Percentiles rank a stretch among this genome's conserved stretches.
These are phyloP conservation scores for Salix arbutifolia DNA, from an alignment of 345 rosid species.

Conservation along the genomic window DNA sequence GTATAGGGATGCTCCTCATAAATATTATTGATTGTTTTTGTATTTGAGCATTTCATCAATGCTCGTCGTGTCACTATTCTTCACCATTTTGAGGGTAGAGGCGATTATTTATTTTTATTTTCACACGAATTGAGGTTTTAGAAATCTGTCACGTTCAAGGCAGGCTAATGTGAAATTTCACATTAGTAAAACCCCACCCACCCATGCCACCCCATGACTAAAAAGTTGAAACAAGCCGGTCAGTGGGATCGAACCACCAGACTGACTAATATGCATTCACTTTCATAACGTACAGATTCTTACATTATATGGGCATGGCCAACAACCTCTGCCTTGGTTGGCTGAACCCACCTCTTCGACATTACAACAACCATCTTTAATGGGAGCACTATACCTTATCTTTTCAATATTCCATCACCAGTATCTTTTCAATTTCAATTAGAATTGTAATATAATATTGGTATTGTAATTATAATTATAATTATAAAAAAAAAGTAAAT, in stretches of 20 bases:
- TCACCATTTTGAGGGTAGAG: conserved; percentile 1
- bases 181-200: background rate
- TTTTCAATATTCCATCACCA: background rate
- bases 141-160: background rate
- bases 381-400: background rate
- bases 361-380: background rate
- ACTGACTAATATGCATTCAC: background rate
- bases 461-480: too few species aligned
- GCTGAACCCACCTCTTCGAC: conserved; percentile 8
- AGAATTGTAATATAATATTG: too few species aligned
- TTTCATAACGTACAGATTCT: conserved; percentile 1
- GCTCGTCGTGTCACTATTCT: conserved; percentile 15
- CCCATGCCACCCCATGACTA: conserved; percentile 2
- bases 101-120: background rate
- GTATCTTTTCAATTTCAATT: background rate
- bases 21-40: background rate
- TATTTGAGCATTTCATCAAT: conserved; percentile 9
- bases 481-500: too few species aligned
- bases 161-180: background rate
- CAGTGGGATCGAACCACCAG: background rate
- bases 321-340: conserved; percentile 4
- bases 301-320: background rate
- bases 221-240: background rate
- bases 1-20: background rate
- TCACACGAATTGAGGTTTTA: background rate